Conservation (phyloP, 1,284 basidiomycete species). For the Somion occarium region DNA sequence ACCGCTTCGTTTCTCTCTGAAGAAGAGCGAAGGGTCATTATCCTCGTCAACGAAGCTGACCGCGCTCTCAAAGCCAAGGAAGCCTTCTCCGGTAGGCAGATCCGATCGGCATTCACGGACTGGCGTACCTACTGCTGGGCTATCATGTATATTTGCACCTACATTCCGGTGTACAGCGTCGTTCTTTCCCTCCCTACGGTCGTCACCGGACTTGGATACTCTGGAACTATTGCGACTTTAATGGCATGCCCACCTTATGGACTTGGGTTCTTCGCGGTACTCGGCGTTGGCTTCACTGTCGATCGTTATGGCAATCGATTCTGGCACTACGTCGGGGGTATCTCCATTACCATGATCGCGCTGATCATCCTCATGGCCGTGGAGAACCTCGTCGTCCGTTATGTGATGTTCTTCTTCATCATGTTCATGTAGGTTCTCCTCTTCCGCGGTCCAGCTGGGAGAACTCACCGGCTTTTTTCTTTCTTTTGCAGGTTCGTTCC, state of each 20-base stretch:
- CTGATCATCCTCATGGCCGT: conserved; percentile 58
- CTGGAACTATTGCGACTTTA: conserved; percentile 26
- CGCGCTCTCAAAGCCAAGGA: conserved; percentile 25
- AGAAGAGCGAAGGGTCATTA: conserved; percentile 30
- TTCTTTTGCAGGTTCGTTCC: conserved; percentile 24
- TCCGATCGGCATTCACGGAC: conserved; percentile 28
- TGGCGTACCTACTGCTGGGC: conserved; percentile 53
- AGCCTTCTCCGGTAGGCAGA: conserved; percentile 25
- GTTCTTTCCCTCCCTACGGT: conserved; percentile 28
- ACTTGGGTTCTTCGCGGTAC: conserved; percentile 23
- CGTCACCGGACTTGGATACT: conserved; percentile 31
- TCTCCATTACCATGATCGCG: conserved; percentile 51
- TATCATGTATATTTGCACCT: conserved; percentile 49
- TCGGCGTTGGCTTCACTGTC: conserved; percentile 20
- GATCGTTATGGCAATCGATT: conserved; percentile 42
- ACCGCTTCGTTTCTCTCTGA: conserved; percentile 30
- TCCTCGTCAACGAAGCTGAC: conserved; percentile 31
- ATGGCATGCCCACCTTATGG: conserved; percentile 29
- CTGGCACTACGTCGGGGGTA: conserved; percentile 53
- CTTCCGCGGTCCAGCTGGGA: too few relatives aligned
- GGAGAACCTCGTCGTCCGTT: conserved; percentile 25
- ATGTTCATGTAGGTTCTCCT: conserved; percentile 26
- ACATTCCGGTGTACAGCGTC: conserved; percentile 30
- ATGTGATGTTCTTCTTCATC: conserved; percentile 31
- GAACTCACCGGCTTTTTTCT: neutral